phyloP scores from a whole-genome alignment of 176 grass and related monocot genomes.

The Carex myosuroides region DNA sequence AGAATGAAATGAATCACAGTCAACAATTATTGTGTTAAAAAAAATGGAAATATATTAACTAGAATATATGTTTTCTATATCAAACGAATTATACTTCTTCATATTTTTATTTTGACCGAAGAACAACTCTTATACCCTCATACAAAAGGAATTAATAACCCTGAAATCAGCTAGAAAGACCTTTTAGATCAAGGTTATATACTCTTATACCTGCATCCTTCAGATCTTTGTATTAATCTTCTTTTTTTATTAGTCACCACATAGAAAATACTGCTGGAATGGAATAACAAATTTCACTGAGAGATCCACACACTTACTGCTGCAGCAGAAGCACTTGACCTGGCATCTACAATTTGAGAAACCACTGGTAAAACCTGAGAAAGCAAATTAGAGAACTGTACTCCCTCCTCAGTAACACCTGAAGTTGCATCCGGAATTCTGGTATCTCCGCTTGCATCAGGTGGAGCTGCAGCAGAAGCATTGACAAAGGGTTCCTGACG shows the following conservation, averaged over 20 bases:
- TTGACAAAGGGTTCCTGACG: constrained; percentile 35
- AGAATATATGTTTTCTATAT: no score
- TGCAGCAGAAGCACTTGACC: constrained; percentile 22
- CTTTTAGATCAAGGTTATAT: neutral
- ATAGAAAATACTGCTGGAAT: neutral
- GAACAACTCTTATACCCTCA: no score
- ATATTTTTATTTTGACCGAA: no score
- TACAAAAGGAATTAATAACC: neutral
- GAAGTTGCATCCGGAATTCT: constrained; percentile 13
- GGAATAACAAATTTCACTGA: neutral
- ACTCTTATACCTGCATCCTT: neutral
- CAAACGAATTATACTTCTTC: no score
- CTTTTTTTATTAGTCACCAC: neutral
- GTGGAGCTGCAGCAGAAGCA: constrained; percentile 30
- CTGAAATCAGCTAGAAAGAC: neutral
- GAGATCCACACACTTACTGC: constrained; percentile 29
- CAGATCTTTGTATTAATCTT: constrained; percentile 4
- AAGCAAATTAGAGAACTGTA: constrained; percentile 69
- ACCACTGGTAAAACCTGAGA: constrained; percentile 83
- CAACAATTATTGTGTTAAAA: neutral
- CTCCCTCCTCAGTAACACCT: constrained; percentile 50
- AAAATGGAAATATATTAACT: no score
- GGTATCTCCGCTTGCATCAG: constrained; percentile 28
- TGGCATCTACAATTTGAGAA: constrained; percentile 38
- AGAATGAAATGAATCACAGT: neutral